Evolutionary conservation across 2,329 filamentous ascomycete genomes (phyloP), one percentile per base, ranked within the genome.

Genomic region (Pezicula radicicola): DNA sequence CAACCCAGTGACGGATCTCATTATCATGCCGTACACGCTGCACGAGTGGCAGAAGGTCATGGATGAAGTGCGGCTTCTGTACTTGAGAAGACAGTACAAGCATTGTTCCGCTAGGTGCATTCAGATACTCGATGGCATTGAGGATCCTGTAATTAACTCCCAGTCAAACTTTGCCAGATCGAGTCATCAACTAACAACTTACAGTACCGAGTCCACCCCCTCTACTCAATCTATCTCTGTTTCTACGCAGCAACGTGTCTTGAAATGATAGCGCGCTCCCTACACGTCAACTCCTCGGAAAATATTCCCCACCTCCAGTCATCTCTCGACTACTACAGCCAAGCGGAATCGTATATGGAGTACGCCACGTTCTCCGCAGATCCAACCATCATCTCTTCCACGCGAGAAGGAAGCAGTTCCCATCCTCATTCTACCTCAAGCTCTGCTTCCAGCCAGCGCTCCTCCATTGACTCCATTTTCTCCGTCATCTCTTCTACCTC

Each of bases 221-320:
- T 67, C 4, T 60, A 66, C 49, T 58, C 52, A 12, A 62, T 67
- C 12, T 66, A 63, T 41, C 46, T 68, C 8, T 59, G 53, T n/a
- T 68, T 66, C 49, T 67, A 62, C 48, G 59, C 60, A 15, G 66
- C 64, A 6, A 58, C 55, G 18, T 63, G 59, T 16, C 48, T 66
- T 16, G 63, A 68, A 50, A 54, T 62, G 33, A 59, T 53, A 13
- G 64, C 64, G 12, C 55, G 56, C 3, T 51, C 55, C 16, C 57
- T 66, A 7, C 52, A 61, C 46, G 55, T 56, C 18, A 55, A 63
- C 25, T 56, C 61, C 6, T 51, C 49, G 33, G 37, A 52, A 46
- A 65, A 64, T 48, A 52, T 66, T n/a, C 58, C 58, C 2, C 55
- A 66, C n/a, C 57, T 66, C n/a, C 57, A 62, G 49, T 52, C 62